Conservation (phyloP, 2,329 filamentous ascomycete genomes). For the Exophiala sideris region DNA sequence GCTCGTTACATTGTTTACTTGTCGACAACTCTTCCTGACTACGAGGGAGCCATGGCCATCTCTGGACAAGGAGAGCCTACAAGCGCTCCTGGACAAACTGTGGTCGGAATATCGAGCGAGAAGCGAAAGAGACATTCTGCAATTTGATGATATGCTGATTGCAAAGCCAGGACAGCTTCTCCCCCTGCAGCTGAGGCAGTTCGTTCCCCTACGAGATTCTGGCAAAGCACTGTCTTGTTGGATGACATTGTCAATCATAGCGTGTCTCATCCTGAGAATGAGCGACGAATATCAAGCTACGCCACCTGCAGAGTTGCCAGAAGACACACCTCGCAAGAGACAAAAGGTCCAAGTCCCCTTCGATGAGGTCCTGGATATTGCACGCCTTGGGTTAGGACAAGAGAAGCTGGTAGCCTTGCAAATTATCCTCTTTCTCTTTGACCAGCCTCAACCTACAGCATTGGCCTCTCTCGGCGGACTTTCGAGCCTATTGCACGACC, state of each 20-base stretch:
- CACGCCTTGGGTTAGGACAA: slow-evolving; percentile 7
- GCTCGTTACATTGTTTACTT: slow-evolving; percentile 66
- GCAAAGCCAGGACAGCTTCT: slow-evolving; percentile 28
- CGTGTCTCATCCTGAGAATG: slow-evolving; percentile 30
- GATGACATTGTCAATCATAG: slow-evolving; percentile 39
- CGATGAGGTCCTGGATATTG: slow-evolving; percentile 12
- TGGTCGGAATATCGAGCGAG: slow-evolving; percentile 74
- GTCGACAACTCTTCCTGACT: slow-evolving; percentile 57
- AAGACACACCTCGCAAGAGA: slow-evolving; percentile 20
- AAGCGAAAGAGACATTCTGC: slow-evolving; percentile 67
- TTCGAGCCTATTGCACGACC: slow-evolving; percentile 4
- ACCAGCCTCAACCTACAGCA: slow-evolving; percentile 8
- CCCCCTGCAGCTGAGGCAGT: slow-evolving; percentile 37
- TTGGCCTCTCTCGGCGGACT: slow-evolving; percentile 3
- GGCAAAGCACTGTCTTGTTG: slow-evolving; percentile 39
- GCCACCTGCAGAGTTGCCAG: not conserved
- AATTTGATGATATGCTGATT: slow-evolving; percentile 72
- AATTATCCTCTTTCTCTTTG: slow-evolving; percentile 19
- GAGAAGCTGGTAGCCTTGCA: slow-evolving; percentile 20
- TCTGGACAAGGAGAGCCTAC: slow-evolving; percentile 23
- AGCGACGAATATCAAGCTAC: not conserved
- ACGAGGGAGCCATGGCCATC: slow-evolving; percentile 38
- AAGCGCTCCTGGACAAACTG: slow-evolving; percentile 43
- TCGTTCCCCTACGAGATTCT: slow-evolving; percentile 37
- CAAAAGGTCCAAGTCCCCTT: slow-evolving; percentile 13